These are phyloP conservation scores for Solanum hybrid DNA, from an alignment of 305 asterid species.

Conservation along the genomic window DNA sequence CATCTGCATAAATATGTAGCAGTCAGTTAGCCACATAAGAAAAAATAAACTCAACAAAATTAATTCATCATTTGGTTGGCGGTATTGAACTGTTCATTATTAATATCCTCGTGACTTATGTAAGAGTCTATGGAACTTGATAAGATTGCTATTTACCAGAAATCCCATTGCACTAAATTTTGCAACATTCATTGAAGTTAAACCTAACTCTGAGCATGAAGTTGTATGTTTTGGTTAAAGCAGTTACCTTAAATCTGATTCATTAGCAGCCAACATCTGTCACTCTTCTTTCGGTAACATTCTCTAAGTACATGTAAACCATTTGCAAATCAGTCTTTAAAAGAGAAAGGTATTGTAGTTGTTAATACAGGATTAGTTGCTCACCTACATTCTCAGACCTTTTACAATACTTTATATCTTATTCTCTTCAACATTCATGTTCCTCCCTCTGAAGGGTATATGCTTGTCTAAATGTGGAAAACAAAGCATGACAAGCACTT, in stretches of 20 bases:
- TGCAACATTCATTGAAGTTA: neutral
- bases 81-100: neutral
- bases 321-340: neutral
- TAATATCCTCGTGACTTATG: neutral
- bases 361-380: neutral
- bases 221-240: constrained; percentile 10
- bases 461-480: too few relatives aligned
- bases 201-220: neutral
- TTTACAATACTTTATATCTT: neutral
- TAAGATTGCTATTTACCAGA: neutral
- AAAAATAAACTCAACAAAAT: too few relatives aligned
- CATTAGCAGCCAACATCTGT: neutral
- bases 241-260: neutral
- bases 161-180: neutral
- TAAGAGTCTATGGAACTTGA: too few relatives aligned
- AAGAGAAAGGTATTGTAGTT: neutral
- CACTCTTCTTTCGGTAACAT: neutral
- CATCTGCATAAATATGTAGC: neutral
- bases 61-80: neutral
- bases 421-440: too few relatives aligned
- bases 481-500: too few relatives aligned
- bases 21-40: neutral
- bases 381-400: neutral
- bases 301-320: neutral
- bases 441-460: too few relatives aligned